Conservation (phyloP, 2,329 filamentous ascomycete genomes). For the Aspergillus sp. region DNA sequence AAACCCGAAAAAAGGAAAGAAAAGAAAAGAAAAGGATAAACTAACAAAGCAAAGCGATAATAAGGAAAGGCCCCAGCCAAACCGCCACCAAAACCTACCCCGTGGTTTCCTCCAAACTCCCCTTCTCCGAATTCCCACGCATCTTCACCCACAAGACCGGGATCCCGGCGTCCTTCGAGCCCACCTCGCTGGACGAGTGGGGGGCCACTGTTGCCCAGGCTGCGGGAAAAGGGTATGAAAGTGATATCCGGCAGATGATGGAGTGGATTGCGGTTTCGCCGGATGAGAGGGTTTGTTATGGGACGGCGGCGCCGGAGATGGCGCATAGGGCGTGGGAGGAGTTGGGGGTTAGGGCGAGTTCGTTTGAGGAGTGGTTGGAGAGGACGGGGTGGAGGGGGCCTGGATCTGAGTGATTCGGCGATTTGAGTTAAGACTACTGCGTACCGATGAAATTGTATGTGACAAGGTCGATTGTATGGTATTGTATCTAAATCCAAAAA, state of each 20-base stretch:
- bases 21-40: background rate
- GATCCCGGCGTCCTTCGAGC: slow-evolving; percentile 4
- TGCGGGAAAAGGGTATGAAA: slow-evolving; percentile 8
- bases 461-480: too few relatives aligned
- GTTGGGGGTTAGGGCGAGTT: slow-evolving; percentile 9
- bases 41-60: slow-evolving; percentile 4
- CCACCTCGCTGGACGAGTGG: slow-evolving; percentile 9
- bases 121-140: slow-evolving; percentile 3
- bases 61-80: slow-evolving; percentile 5
- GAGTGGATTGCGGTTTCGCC: slow-evolving; percentile 12
- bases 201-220: slow-evolving; percentile 2
- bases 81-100: slow-evolving; percentile 9
- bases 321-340: slow-evolving; percentile 9
- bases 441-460: too few relatives aligned
- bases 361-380: slow-evolving; percentile 14
- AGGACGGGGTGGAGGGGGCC: slow-evolving; percentile 10
- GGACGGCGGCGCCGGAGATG: slow-evolving; percentile 4
- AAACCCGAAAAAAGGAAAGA: too few relatives aligned
- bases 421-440: too few relatives aligned
- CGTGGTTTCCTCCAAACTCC: slow-evolving; percentile 4
- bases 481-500: too few relatives aligned
- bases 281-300: slow-evolving; percentile 12
- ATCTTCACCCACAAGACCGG: slow-evolving; percentile 7
- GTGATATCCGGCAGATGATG: slow-evolving; percentile 15
- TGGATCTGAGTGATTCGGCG: background rate